phyloP scores from a whole-genome alignment of 164 flowering plant genomes.

The Aristolochia fimbriata region DNA sequence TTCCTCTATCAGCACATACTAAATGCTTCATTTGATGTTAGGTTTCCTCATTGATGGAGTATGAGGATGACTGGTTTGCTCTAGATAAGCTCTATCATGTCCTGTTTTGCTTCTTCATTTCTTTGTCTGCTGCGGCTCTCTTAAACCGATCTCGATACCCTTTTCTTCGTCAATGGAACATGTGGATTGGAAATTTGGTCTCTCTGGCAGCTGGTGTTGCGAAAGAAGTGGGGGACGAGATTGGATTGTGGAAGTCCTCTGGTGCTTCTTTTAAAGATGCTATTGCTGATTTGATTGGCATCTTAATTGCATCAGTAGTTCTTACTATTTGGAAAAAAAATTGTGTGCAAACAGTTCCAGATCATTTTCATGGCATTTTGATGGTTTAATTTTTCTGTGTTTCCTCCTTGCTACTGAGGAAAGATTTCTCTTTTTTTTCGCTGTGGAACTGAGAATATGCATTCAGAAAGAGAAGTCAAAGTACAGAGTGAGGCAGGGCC shows the following conservation, averaged over 20 bases:
- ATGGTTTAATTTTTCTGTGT: slow-evolving; percentile 24
- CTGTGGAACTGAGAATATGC: no score
- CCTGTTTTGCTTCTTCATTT: slow-evolving; percentile 62
- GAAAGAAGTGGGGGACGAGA: slow-evolving; percentile 76
- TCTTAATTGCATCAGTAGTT: slow-evolving; percentile 30
- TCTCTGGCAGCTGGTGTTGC: slow-evolving; percentile 75
- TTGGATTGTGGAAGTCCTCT: slow-evolving; percentile 62
- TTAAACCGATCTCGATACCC: slow-evolving; percentile 29
- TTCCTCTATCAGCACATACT: no score
- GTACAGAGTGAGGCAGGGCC: no score
- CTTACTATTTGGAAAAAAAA: slow-evolving; percentile 18
- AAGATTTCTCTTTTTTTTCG: no score
- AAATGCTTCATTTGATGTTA: no score
- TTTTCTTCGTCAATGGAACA: slow-evolving; percentile 44
- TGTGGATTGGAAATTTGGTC: slow-evolving; percentile 38
- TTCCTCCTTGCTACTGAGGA: neutral
- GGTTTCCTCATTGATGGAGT: slow-evolving; percentile 19
- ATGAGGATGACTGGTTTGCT: slow-evolving; percentile 69
- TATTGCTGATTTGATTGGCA: slow-evolving; percentile 58
- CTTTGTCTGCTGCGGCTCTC: slow-evolving; percentile 32
- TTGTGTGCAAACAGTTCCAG: slow-evolving; percentile 6
- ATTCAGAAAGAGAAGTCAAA: no score
- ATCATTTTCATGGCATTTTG: slow-evolving; percentile 18
- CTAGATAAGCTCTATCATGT: slow-evolving; percentile 77
- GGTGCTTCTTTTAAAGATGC: slow-evolving; percentile 78